phyloP scores from a whole-genome alignment of 2,329 filamentous ascomycete species.

The Xenosphaeropsis pyriputrescens region DNA sequence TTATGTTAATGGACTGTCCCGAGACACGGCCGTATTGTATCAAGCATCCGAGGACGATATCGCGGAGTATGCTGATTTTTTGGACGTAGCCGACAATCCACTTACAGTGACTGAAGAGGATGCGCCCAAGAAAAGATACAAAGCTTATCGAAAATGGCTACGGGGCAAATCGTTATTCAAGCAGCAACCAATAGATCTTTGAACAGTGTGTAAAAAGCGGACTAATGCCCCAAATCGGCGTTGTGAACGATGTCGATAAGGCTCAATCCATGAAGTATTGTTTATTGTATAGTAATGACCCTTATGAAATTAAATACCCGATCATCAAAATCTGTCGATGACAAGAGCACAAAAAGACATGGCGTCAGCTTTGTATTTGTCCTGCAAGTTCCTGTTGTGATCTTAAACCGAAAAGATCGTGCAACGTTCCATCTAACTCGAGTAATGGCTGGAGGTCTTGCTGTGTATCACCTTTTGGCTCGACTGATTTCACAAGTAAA shows the following conservation, averaged over 20 bases:
- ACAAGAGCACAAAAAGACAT: too few species aligned
- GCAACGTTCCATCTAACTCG: slow-evolving; percentile 19
- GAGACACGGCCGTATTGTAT: slow-evolving; percentile 1
- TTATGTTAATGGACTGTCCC: slow-evolving; percentile 47
- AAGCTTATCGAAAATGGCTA: slow-evolving; percentile 91
- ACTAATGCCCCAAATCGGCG: too few species aligned
- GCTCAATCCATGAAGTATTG: too few species aligned
- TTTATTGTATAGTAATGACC: too few species aligned
- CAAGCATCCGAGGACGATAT: slow-evolving; percentile 34
- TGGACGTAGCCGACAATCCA: slow-evolving; percentile 67
- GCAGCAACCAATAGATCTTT: slow-evolving; percentile 49
- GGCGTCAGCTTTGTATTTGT: too few species aligned
- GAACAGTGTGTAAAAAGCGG: not conserved
- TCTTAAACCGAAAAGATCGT: slow-evolving; percentile 16
- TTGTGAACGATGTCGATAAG: not conserved
- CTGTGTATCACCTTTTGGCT: slow-evolving; percentile 1
- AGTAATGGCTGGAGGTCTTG: slow-evolving; percentile 11
- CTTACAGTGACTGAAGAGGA: slow-evolving; percentile 83
- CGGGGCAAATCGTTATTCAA: slow-evolving; percentile 93
- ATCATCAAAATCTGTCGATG: too few species aligned
- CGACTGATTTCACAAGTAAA: slow-evolving; percentile 11
- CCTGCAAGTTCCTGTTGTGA: too few species aligned
- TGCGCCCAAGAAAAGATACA: slow-evolving; percentile 83
- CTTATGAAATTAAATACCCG: too few species aligned
- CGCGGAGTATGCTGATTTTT: slow-evolving; percentile 60